These are phyloP conservation scores for Botryosphaeria dothidea DNA, from an alignment of 2,329 filamentous ascomycete genomes.

Conservation along the genomic window DNA sequence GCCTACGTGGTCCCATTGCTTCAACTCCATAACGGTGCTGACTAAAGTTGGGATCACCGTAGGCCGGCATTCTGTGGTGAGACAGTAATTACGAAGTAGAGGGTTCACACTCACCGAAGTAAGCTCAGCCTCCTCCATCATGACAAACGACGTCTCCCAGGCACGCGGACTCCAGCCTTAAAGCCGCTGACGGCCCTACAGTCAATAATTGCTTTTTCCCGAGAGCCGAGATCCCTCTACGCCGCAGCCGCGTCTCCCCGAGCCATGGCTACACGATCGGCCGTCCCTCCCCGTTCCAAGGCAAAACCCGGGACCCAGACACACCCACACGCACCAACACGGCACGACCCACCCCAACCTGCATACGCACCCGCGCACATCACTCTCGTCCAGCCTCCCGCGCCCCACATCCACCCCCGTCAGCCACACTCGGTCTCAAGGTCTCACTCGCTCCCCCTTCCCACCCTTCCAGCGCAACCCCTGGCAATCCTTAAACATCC, in stretches of 20 bases:
- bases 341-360: slow-evolving; percentile 1
- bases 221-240: background rate
- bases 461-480: background rate
- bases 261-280: background rate
- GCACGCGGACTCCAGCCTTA: background rate
- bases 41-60: background rate
- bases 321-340: background rate
- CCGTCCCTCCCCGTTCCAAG: background rate
- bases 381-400: background rate
- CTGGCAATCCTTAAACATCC: background rate
- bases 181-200: background rate
- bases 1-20: background rate
- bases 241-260: background rate
- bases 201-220: slow-evolving; percentile 2
- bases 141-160: background rate
- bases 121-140: background rate
- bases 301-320: slow-evolving; percentile 10
- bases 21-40: background rate
- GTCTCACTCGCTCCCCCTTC: background rate
- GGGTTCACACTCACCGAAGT: background rate
- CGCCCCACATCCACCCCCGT: background rate
- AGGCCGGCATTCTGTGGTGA: background rate
- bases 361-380: background rate
- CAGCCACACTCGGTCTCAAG: background rate
- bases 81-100: background rate